Evolutionary conservation across 2,329 filamentous ascomycete species (phyloP).

Genomic region (Fusarium concolor): DNA sequence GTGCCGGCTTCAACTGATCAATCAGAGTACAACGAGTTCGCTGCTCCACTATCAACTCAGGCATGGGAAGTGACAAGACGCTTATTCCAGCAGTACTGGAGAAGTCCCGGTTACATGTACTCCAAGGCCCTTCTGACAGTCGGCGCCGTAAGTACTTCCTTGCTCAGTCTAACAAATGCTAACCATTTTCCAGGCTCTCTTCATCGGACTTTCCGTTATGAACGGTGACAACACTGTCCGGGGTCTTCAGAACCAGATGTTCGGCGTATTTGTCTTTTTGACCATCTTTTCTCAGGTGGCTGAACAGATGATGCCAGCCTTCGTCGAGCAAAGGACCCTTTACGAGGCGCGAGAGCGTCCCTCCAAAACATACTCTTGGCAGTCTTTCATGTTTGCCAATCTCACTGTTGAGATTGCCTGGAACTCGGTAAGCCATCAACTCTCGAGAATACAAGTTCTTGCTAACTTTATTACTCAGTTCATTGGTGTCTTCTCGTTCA

Average conservation of each 20-base stretch:
- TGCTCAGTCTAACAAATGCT: accelerated
- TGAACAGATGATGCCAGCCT: slow-evolving; percentile 76
- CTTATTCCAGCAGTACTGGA: slow-evolving; percentile 50
- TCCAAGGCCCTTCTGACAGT: slow-evolving; percentile 54
- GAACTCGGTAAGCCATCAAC: slow-evolving; percentile 64
- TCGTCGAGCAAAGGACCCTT: slow-evolving; percentile 73
- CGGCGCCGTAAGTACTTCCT: slow-evolving; percentile 44
- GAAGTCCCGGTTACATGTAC: slow-evolving; percentile 70
- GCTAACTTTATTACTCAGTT: not conserved
- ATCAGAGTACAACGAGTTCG: slow-evolving; percentile 45
- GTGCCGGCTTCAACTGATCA: not conserved
- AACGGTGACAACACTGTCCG: slow-evolving; percentile 69
- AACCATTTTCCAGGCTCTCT: slow-evolving; percentile 54
- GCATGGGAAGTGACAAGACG: slow-evolving; percentile 52
- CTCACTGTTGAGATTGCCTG: slow-evolving; percentile 73
- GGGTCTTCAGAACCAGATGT: slow-evolving; percentile 77
- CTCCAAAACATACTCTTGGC: slow-evolving; percentile 75
- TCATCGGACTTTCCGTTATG: slow-evolving; percentile 77
- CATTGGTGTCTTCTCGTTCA: slow-evolving; percentile 64
- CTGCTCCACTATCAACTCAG: slow-evolving; percentile 47
- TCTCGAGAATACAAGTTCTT: accelerated
- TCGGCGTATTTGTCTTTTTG: slow-evolving; percentile 76
- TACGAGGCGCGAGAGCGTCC: slow-evolving; percentile 78
- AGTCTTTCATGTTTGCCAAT: slow-evolving; percentile 73
- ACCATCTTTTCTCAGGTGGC: slow-evolving; percentile 75